These are phyloP conservation scores for Euryodendron excelsum DNA, from an alignment of 148 eudicot genomes.

Conservation along the genomic window DNA sequence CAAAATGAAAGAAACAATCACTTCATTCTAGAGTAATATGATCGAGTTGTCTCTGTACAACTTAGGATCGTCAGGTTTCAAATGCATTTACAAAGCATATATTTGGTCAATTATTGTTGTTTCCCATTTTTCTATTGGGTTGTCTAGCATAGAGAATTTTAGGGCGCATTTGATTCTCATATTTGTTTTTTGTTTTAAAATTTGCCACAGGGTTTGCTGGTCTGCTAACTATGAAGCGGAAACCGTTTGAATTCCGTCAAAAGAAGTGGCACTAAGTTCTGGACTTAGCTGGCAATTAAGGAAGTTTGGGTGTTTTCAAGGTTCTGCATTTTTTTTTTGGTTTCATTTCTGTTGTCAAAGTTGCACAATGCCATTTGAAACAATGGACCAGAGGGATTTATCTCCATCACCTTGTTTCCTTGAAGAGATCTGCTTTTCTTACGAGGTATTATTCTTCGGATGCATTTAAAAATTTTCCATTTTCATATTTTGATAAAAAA, in stretches of 20 bases:
- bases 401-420: background rate
- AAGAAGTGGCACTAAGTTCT: background rate
- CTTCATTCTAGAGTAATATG: background rate
- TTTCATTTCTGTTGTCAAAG: background rate
- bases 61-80: background rate
- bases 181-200: background rate
- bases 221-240: background rate
- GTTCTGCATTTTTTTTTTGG: background rate
- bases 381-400: background rate
- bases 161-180: background rate
- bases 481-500: background rate
- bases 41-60: background rate
- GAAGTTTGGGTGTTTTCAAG: background rate
- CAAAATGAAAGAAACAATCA: background rate
- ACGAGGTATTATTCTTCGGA: constrained; percentile 9
- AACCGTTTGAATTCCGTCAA: background rate
- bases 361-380: constrained; percentile 11
- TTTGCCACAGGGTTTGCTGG: background rate
- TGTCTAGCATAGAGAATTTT: background rate
- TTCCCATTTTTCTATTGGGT: background rate
- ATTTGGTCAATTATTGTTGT: background rate
- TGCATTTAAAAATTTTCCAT: background rate
- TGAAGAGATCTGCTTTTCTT: constrained; percentile 4
- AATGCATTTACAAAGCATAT: background rate
- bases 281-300: background rate